Evolutionary conservation across 2,329 filamentous ascomycete species (phyloP), one percentile per base, ranked within the genome.

Genomic region (Acrocalymma vagum): DNA sequence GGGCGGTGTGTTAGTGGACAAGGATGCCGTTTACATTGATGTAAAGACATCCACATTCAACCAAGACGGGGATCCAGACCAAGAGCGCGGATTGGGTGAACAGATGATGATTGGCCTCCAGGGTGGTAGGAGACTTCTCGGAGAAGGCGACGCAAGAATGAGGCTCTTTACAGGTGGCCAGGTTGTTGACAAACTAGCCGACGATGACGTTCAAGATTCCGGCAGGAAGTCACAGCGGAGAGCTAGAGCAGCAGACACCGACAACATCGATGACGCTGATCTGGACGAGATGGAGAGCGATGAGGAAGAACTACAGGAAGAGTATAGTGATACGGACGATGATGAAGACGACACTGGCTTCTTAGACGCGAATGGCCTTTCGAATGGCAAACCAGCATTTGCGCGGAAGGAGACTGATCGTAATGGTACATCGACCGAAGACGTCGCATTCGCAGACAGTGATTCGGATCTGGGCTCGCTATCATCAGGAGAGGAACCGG

Each of bases 381-480:
- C 71, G 4, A 71, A 73, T 6, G 65, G 72, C 29, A 62, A 63
- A 29, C 47, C 51, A 9, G 55, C 54, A 29, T 49, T 63, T 31
- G 53, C 45, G 17, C 57, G 62, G 18, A 63, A 58, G 53, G 60
- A 67, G 18, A 56, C 60, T 17, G 60, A 63, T 4, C 27, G 32
- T 7, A 63, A 66, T 28, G 62, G 55, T 9, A 43, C 59, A 33
- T 34, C 46, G 6, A 48, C 84, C 16, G 88, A 84, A 20, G 90
- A 96, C 38, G 60, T 97, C 42, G 90, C 85, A 1, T 99, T 96
- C 74, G 94, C 94, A 10, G 94, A 99, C 62, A 96, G 90, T 62
- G 95, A 99, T 69, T 99, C 94, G 0, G 95, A 99, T 65, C 79
- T 99, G 4, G 94, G 94, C 6, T 96, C 93, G 3, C 72, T 96